Evolutionary conservation across 495 filamentous ascomycete genomes (phyloP), one percentile per base, ranked within the genome.

Genomic region (Podospora fimiseda): DNA sequence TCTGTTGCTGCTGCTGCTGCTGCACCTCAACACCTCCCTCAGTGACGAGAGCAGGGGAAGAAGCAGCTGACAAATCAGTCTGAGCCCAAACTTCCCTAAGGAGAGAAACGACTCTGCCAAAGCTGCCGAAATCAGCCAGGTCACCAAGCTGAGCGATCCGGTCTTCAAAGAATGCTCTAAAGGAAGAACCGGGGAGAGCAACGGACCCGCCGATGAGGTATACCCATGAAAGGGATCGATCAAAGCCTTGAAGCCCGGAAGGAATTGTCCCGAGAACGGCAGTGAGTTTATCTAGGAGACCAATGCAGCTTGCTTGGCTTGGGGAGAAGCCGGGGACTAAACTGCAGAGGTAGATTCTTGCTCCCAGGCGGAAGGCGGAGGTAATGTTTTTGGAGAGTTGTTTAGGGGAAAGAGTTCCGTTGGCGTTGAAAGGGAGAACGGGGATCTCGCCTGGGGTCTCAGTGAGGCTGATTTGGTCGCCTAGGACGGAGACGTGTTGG

Each of bases 271-370:
- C 77, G 9, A 97, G 78, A 7, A 82, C 76, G 20, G 77, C 73
- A 8, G 86, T 80, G 40, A 96, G 74, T 48, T 87, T 84, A 24
- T 81, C 75, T 39, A 96, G 81, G 4, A 98, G 78, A 57, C 85
- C 82, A 45, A 80, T 65, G 64, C 80, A 90, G 73, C 80, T 85
- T 0, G 71, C 68, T 57, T 90, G 83, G 50, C 74, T 73, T 21
- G 85, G 85, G 56, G 86, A 81, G 65, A 89, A 91, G 23, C 89
- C 90, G 1, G 93, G 93, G 0, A 97, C 89, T 19, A 98, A 77
- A 57, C 85, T 88, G 82, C 89, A 95, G 7, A 97, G 83, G 73
- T 96, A 96, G 69, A 98, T 90, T 46, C 91, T 85, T 1, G 93
- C 93, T 2, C 92, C 93, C 42, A 91, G 71, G 57, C 92, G 88